Evolutionary conservation across 345 rosid species (phyloP).

Genomic region (Dipteronia sinensis): DNA sequence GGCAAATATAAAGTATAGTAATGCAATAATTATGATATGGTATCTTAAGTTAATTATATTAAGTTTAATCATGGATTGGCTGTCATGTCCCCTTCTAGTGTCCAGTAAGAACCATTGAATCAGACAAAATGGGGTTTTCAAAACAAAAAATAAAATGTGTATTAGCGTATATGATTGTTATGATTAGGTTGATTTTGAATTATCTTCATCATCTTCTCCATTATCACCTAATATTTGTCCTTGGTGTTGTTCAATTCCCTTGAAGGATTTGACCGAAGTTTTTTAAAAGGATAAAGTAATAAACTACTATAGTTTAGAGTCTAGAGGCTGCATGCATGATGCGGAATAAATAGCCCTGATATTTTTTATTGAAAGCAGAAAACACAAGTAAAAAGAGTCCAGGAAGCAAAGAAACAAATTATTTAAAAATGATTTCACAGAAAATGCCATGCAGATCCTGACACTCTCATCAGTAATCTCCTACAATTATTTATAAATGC

Average conservation of each 20-base stretch:
- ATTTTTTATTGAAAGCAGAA: not conserved
- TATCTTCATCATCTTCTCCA: not conserved
- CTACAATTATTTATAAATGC: too few relatives aligned
- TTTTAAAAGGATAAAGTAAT: too few relatives aligned
- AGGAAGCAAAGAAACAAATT: not conserved
- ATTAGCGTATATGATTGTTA: not conserved
- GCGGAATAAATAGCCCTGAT: too few relatives aligned
- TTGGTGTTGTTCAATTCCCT: not conserved
- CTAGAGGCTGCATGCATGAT: not conserved
- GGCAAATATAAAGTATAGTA: too few relatives aligned
- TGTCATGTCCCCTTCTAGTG: not conserved
- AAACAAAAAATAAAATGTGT: not conserved
- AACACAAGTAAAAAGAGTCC: not conserved
- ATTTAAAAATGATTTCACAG: not conserved
- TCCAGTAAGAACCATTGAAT: not conserved
- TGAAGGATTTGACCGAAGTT: not conserved
- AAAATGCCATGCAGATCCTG: not conserved
- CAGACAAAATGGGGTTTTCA: constrained; percentile 7
- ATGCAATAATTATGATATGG: too few relatives aligned
- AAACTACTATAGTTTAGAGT: too few relatives aligned
- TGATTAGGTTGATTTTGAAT: not conserved
- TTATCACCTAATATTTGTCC: not conserved
- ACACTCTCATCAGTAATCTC: not conserved
- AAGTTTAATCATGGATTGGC: not conserved
- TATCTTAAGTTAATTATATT: not conserved